These are phyloP conservation scores for Monoraphidium neglectum DNA, from an alignment of 139 green algal species.

Conservation along the genomic window DNA sequence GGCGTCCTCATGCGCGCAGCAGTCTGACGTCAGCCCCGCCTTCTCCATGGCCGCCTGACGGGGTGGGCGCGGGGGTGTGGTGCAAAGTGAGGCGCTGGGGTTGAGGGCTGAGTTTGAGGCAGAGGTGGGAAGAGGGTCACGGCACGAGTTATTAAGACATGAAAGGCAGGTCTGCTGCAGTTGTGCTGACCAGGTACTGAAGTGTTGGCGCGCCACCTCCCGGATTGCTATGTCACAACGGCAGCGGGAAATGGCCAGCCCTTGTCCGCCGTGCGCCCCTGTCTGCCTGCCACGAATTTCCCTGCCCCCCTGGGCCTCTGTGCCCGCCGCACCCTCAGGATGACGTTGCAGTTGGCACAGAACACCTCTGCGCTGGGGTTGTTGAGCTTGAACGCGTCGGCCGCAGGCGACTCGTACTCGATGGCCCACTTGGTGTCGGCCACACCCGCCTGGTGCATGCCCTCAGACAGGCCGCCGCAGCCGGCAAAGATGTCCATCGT, in stretches of 20 bases:
- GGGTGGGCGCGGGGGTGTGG: not conserved
- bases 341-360: slow-evolving; percentile 91
- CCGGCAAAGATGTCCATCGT: slow-evolving; percentile 98
- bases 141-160: no score
- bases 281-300: no score
- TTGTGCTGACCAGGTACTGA: no score
- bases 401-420: slow-evolving; percentile 91
- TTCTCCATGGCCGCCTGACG: slow-evolving; percentile 35
- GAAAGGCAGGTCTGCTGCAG: no score
- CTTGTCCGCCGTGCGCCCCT: no score
- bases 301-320: not conserved
- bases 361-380: slow-evolving; percentile 80
- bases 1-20: slow-evolving; percentile 58
- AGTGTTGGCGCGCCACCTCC: no score
- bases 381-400: slow-evolving; percentile 91
- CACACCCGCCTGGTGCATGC: slow-evolving; percentile 87
- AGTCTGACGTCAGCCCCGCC: slow-evolving; percentile 62
- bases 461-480: slow-evolving; percentile 93
- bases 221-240: no score
- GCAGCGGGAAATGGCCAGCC: no score
- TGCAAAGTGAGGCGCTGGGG: not conserved
- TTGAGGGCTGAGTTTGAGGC: no score
- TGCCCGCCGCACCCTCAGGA: slow-evolving; percentile 56
- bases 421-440: slow-evolving; percentile 89
- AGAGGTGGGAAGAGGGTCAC: no score